Percentiles rank a stretch among this genome's conserved stretches.
phyloP scores from a whole-genome alignment of 1,139 yeast genomes.

The Kurtzmaniella quercitrusa region DNA sequence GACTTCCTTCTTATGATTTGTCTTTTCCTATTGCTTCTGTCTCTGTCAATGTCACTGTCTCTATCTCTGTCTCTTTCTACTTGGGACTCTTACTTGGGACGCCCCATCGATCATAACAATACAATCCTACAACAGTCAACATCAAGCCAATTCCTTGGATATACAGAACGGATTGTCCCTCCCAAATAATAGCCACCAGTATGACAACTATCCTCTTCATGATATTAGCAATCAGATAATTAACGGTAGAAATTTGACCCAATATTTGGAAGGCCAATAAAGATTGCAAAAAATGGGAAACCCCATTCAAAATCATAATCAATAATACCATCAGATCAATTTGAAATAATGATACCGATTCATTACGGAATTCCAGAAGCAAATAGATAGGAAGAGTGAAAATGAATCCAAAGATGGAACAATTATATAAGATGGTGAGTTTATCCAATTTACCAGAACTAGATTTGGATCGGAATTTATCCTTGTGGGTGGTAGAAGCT shows the following conservation, averaged over 20 bases:
- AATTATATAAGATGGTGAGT: conserved; percentile 75
- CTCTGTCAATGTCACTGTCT: no score
- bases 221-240: conserved; percentile 87
- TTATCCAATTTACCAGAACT: conserved; percentile 58
- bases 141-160: conserved; percentile 66
- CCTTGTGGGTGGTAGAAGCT: no score
- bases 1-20: not conserved
- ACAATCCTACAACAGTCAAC: conserved; percentile 62
- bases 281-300: conserved; percentile 81
- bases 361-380: conserved; percentile 53
- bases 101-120: conserved; percentile 77
- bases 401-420: conserved; percentile 75
- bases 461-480: conserved; percentile 13
- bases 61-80: not conserved
- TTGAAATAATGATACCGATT: conserved; percentile 26
- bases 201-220: conserved; percentile 85
- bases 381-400: conserved; percentile 78
- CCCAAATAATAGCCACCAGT: conserved; percentile 74
- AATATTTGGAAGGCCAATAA: conserved; percentile 84
- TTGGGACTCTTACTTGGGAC: not conserved
- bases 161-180: conserved; percentile 52
- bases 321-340: conserved; percentile 28
- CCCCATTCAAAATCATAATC: conserved; percentile 58
- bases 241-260: conserved; percentile 82
- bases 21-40: not conserved